phyloP scores from a whole-genome alignment of 768 basidiomycete species.

The Astraeus odoratus region DNA sequence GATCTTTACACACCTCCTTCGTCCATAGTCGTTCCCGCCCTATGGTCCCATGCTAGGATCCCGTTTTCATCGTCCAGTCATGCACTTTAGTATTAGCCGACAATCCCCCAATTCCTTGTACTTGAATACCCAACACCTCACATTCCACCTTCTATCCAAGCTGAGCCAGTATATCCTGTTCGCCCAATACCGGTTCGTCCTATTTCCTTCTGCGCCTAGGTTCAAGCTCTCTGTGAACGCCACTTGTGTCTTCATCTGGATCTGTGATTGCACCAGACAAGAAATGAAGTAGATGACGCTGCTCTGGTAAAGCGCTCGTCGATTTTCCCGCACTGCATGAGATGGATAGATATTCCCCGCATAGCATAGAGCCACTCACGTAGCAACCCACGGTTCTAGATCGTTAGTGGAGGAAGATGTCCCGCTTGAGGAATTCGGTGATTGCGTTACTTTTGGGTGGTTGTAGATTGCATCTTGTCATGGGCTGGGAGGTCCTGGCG shows the following conservation, averaged over 20 bases:
- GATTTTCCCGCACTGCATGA: conserved; percentile 88
- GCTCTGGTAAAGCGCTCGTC: conserved; percentile 58
- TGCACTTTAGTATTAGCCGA: conserved; percentile 77
- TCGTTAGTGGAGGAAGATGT: conserved; percentile 84
- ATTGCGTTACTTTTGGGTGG: no score
- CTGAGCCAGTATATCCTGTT: conserved; percentile 85
- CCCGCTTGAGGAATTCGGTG: conserved; percentile 28
- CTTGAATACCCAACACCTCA: conserved; percentile 83
- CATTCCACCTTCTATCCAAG: conserved; percentile 87
- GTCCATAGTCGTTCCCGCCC: conserved; percentile 22
- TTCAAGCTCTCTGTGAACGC: conserved; percentile 41
- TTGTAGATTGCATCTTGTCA: no score
- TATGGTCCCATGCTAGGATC: conserved; percentile 6
- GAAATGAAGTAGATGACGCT: conserved; percentile 17
- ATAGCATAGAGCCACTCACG: conserved; percentile 56
- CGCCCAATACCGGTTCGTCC: conserved; percentile 63
- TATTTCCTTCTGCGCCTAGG: conserved; percentile 55
- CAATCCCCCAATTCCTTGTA: conserved; percentile 87
- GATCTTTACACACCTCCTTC: conserved; percentile 16
- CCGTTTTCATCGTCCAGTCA: no score
- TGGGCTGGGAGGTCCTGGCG: no score
- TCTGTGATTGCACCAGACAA: background rate
- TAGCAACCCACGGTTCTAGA: conserved; percentile 89
- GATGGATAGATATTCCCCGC: conserved; percentile 71
- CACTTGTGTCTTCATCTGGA: conserved; percentile 19